These are phyloP conservation scores for Typha latifolia DNA, from an alignment of 176 grass and related monocot species.

Conservation along the genomic window DNA sequence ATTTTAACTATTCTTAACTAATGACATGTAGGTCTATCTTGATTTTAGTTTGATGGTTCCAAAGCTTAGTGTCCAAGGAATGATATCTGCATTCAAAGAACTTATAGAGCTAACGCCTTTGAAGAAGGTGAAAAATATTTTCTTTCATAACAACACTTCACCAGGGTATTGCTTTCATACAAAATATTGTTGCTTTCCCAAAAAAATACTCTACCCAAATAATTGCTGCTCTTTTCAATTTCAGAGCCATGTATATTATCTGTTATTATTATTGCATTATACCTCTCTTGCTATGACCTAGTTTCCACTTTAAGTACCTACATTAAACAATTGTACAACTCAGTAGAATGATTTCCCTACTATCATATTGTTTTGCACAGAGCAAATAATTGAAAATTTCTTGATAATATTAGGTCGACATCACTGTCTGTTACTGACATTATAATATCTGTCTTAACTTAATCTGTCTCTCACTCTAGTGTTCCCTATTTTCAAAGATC, in stretches of 20 bases:
- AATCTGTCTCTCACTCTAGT: no score
- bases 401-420: background rate
- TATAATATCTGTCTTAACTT: no score
- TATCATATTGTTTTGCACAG: background rate
- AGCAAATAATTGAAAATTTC: background rate
- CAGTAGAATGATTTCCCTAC: background rate
- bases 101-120: conserved; percentile 76
- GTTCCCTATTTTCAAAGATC: no score
- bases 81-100: conserved; percentile 73
- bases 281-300: background rate
- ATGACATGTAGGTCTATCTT: conserved; percentile 68
- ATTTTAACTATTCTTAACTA: conserved; percentile 17
- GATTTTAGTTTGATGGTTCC: conserved; percentile 95
- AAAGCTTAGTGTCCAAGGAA: conserved; percentile 97
- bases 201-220: no score
- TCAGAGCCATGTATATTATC: background rate
- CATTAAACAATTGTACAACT: background rate
- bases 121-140: conserved; percentile 55
- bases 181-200: background rate
- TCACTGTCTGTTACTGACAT: no score
- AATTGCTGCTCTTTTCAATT: background rate
- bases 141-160: background rate
- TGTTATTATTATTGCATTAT: background rate
- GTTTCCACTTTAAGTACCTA: background rate
- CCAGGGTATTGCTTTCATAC: background rate